These are phyloP conservation scores for Anacardium occidentale DNA, from an alignment of 345 rosid species.

Conservation along the genomic window DNA sequence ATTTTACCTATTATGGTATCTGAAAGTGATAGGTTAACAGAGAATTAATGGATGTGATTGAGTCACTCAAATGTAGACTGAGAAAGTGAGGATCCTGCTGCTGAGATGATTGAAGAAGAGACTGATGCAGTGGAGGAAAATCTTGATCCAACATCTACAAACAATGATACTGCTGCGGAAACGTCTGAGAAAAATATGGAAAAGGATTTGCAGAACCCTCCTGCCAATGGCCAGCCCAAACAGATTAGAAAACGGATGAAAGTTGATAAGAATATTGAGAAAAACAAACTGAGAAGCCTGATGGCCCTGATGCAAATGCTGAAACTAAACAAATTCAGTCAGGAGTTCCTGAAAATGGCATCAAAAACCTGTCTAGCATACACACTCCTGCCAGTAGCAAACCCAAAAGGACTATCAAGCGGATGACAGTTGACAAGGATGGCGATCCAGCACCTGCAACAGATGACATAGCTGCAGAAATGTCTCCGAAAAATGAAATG, in stretches of 20 bases:
- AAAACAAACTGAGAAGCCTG: conserved; percentile 8
- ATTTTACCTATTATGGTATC: neutral
- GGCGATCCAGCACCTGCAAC: neutral
- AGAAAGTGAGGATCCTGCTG: conserved; percentile 18
- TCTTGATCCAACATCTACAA: neutral
- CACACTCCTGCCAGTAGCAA: neutral
- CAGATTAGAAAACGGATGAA: conserved; percentile 14
- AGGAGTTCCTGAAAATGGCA: neutral
- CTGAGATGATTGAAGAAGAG: conserved; percentile 21
- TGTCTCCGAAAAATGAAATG: neutral
- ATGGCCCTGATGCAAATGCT: neutral
- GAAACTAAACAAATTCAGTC: neutral
- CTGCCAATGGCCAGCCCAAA: neutral
- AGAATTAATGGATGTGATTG: conserved; percentile 43
- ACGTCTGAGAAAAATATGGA: neutral
- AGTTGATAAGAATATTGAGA: conserved; percentile 11
- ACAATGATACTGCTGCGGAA: neutral
- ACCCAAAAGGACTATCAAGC: conserved; percentile 7
- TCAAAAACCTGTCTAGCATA: neutral
- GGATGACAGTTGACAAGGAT: conserved; percentile 13
- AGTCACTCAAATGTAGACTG: conserved; percentile 31
- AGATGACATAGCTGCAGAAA: too few relatives aligned
- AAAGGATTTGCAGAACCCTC: conserved; percentile 10
- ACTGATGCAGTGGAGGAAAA: conserved; percentile 11
- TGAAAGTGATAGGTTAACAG: conserved; percentile 41